Percentiles rank a stretch among this genome's conserved stretches.
Evolutionary conservation across 164 flowering plant species (phyloP).

Genomic region (Litsea cubeba): DNA sequence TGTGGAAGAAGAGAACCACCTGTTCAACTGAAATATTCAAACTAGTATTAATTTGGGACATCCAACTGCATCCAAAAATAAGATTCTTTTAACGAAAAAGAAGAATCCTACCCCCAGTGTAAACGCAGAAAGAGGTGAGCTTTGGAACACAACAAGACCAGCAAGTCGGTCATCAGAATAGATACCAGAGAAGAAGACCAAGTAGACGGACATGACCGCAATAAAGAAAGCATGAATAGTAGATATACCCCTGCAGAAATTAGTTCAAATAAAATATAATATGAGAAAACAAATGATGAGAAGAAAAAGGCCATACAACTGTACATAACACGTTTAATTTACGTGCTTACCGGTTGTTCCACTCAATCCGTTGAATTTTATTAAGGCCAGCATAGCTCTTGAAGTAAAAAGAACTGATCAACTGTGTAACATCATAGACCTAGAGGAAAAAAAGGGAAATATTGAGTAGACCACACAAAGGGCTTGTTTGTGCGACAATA

Average conservation of each 20-base stretch:
- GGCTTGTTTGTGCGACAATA: too few relatives aligned
- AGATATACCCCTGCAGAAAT: conserved; percentile 71
- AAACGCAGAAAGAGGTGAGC: conserved; percentile 72
- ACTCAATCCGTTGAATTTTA: conserved; percentile 69
- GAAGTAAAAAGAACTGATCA: conserved; percentile 57
- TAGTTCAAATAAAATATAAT: not conserved
- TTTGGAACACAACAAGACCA: conserved; percentile 56
- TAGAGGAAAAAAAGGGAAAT: conserved; percentile 18
- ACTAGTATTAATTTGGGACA: not conserved
- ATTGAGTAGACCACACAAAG: too few relatives aligned
- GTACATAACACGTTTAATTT: not conserved
- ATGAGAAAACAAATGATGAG: not conserved
- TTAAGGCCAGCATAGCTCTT: conserved; percentile 65
- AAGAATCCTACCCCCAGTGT: conserved; percentile 66
- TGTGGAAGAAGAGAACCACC: not conserved
- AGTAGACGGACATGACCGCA: conserved; percentile 59
- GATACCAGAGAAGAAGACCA: conserved; percentile 87
- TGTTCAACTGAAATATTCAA: not conserved
- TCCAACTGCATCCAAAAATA: not conserved
- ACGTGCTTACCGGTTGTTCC: conserved; percentile 76
- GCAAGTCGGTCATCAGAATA: conserved; percentile 49
- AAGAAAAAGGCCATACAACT: not conserved
- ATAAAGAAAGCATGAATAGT: conserved; percentile 86
- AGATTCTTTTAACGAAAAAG: not conserved
- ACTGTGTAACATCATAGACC: conserved; percentile 66